phyloP scores from a whole-genome alignment of 2,329 filamentous ascomycete species.

The Xylaria sp. region DNA sequence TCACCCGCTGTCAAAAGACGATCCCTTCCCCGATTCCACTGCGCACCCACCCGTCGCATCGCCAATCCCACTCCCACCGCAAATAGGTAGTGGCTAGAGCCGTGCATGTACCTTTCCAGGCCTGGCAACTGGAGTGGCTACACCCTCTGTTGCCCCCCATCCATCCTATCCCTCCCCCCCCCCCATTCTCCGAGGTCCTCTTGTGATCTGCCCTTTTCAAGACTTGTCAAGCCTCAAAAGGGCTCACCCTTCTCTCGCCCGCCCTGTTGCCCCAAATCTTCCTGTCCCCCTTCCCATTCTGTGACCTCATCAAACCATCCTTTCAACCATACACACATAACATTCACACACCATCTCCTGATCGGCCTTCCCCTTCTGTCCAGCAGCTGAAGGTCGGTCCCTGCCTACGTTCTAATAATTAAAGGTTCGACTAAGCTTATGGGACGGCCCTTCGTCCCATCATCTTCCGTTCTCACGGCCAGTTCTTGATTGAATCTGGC shows the following conservation, averaged over 20 bases:
- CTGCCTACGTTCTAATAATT: constrained; percentile 15
- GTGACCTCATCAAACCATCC: constrained; percentile 33
- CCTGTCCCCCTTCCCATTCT: constrained; percentile 9
- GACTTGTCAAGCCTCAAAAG: constrained; percentile 24
- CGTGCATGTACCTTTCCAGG: too few species aligned
- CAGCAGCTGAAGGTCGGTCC: neutral
- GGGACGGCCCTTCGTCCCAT: constrained; percentile 23
- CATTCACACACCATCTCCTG: constrained; percentile 6
- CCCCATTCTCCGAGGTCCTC: neutral
- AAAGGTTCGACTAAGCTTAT: constrained; percentile 20
- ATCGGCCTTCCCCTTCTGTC: neutral
- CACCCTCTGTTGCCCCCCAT: neutral
- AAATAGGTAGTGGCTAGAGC: constrained; percentile 15
- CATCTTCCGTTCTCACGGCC: constrained; percentile 23
- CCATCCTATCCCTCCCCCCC: neutral
- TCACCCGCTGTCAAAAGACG: constrained; percentile 27
- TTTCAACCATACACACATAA: constrained; percentile 15
- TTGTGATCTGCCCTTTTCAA: constrained; percentile 18
- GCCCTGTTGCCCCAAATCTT: neutral
- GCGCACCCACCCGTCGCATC: constrained; percentile 23
- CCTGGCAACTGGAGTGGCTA: constrained; percentile 1
- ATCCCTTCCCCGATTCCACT: constrained; percentile 26
- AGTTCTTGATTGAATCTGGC: constrained; percentile 42
- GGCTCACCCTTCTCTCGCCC: constrained; percentile 10
- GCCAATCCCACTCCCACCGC: constrained; percentile 10